Base-by-base conservation (phyloP, 306 rosid species). In the Echinosophora koreensis region DNA sequence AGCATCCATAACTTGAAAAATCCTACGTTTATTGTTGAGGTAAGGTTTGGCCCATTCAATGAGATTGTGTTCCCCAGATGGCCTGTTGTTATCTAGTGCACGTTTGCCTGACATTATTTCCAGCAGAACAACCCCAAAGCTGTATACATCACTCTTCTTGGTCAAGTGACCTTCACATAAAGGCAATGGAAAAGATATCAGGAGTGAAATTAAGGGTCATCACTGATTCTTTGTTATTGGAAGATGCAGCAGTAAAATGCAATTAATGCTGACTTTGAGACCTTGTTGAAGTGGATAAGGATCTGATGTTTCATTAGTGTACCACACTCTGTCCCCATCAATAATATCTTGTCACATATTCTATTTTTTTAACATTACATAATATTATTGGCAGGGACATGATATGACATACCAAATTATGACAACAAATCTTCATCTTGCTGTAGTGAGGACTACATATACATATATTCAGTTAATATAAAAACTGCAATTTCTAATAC, bases 21-120 rank as follows among this genome's bases (percentile, higher is more conserved):
- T 84, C 68, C 81, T 82, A 18, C 99, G 88, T 75, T 96, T 96
- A 88, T 89, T 89, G 57, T 82, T 83, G 66, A 96, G 94, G 86
- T 86, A 91, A 22, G 98, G 98, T 76, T 91, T 96, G 38, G 94
- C 96, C 99, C 99, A 96, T 46, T 91, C 96, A 6, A 96, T 88
- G 22, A 96, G 82, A 71, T 61, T 96, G 27, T 91, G 98, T 67
- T 96, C 98, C 57, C 95, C 85, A 0, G 86, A 4, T 39, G 99
- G 97, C 65, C 97, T 84, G 87, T 96, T 96, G 64, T 72, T 73
- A 90, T 96, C 99, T n/a, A 96, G 52, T 5, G 90, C 94, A 8
- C 99, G 89, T 84, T 80, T 91, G 2, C 94, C 99, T 0, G 98
- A 88, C 67, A 96, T 69, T 15, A 96, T 84, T 87, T 96, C 99